Percentiles rank a stretch among this genome's conserved stretches.
These are phyloP conservation scores for Rhynchospora tenuis DNA, from an alignment of 176 grass and related monocot species.

Conservation along the genomic window DNA sequence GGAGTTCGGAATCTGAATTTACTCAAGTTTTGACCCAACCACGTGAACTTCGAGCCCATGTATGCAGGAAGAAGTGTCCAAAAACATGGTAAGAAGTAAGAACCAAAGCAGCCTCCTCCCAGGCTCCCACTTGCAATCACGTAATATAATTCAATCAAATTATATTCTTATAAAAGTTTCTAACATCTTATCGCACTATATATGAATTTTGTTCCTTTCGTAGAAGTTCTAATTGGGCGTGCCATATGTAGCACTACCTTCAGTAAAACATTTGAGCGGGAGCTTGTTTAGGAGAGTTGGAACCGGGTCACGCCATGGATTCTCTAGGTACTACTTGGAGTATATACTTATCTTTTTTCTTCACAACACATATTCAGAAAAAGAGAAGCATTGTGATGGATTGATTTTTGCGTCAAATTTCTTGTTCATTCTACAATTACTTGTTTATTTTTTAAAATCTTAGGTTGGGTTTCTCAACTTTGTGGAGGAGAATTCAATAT, in stretches of 20 bases:
- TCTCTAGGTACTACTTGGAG: conserved; percentile 6
- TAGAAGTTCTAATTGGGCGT: no score
- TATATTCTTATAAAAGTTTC: no score
- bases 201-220: no score
- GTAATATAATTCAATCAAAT: no score
- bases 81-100: no score
- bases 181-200: no score
- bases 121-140: no score
- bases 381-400: neutral
- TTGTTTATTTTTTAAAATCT: neutral
- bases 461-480: conserved; percentile 21
- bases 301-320: conserved; percentile 11
- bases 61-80: no score
- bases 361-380: neutral
- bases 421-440: neutral
- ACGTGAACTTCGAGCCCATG: no score
- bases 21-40: no score
- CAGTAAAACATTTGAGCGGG: neutral
- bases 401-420: conserved; percentile 1
- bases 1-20: no score
- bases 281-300: neutral
- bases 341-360: neutral
- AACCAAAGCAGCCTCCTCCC: no score
- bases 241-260: neutral
- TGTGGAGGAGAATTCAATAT: conserved; percentile 27